Evolutionary conservation across 257 asterid genomes (phyloP), one percentile per base, ranked within the genome.

Genomic region (Capsicum chinense): DNA sequence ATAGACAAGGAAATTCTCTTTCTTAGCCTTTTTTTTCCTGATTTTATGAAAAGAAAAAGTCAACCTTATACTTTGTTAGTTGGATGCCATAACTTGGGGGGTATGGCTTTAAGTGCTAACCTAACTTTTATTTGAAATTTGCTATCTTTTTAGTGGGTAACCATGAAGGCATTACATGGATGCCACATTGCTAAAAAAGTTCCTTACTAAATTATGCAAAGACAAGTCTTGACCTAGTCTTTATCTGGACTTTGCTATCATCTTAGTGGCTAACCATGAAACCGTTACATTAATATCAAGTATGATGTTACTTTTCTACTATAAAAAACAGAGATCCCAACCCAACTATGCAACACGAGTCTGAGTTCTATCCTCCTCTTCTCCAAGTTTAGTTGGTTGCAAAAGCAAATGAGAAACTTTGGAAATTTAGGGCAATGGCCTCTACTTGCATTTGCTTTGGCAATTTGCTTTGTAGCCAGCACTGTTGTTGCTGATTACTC

Each of bases 401-500:
- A 70, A 4, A 44, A 17, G 12, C 39, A 71, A 52, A 47, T n/a
- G 79, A 71, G 39, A 71, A 19, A 39, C 58, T n/a, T n/a, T 0
- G 4, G 79, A 39, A 71, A n/a, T n/a, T 1, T n/a, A 17, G 79
- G 79, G 16, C 79, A n/a, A 10, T 71, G 35, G 39, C 79, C n/a
- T 10, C 17, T 71, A 1, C 58, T 71, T 10, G 79, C 15, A 9
- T 1, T 11, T 71, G 58, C 79, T 71, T 71, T 71, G 33, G 39
- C n/a, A 71, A n/a, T 71, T 71, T 71, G 58, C 58, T 71, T 71
- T 17, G 37, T 10, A 5, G 79, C 79, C 5, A 71, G 79, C 58
- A n/a, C 79, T 71, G 79, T 71, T 10, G 37, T 71, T 71, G 79
- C 79, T 71, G 79, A 71, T 71, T 71, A 71, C 79, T 71, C 79